Base-by-base conservation (phyloP, 805 yeast species). In the Jamesozyma spencerorum region DNA sequence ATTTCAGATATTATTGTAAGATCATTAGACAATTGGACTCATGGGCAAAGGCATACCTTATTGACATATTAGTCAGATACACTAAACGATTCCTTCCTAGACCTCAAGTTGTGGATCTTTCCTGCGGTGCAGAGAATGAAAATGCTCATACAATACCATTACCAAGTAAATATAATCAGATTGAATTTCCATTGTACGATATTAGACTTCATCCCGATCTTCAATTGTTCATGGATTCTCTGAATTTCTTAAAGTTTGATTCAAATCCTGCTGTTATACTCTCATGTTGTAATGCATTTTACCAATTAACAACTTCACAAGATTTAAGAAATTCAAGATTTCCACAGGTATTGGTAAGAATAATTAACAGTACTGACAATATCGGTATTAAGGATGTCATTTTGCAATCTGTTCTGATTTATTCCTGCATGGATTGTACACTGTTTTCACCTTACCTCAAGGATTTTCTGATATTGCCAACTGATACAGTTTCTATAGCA, bases 1-100 rank as follows among this genome's bases (percentile, higher is more conserved):
- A 78, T 49, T 83, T 71, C 55, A 71, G 83, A 24, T 69, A 77
- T 17, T 71, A 72, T 37, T 77, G 85, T 43, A 53, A 64, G 1
- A 59, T 69, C 26, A 46, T 76, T 20, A 47, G 53, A 0, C 66
- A 71, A 1, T 66, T 90, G 40, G 94, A 87, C 43, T 81, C 79
- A 39, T 85, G 87, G 82, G 63, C 85, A 7, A 87, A 83, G 52
- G 58, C 71, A 0, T 54, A 66, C 10, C 58, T 79, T 13, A 63
- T 85, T 17, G 84, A 83, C 36, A 49, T 84, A 4, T 64, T 88
- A 37, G 72, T 80, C 0, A 74, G 75, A 38, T 92, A 92, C 57
- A 66, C 77, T 27, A 71, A 87, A 39, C 49, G 60, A 6, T 87
- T 70, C 54, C 54, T 87, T 29, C 72, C 77, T 3, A 64, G 69